Percentiles rank a stretch among this genome's conserved stretches.
phyloP scores from a whole-genome alignment of 1,139 yeast species.

The Pichiaceae sp. region DNA sequence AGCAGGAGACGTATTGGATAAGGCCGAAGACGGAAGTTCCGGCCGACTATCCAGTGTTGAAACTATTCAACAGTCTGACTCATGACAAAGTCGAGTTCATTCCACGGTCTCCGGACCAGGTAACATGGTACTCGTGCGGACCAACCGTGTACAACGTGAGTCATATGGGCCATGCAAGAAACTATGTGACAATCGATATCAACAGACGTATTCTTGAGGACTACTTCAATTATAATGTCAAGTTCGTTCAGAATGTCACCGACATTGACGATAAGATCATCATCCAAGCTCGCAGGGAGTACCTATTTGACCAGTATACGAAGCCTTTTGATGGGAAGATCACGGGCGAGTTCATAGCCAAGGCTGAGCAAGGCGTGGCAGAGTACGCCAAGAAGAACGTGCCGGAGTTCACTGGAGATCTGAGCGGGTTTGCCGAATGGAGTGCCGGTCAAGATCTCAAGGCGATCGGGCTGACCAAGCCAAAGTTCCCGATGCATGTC shows the following conservation, averaged over 20 bases:
- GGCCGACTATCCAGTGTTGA: conserved; percentile 21
- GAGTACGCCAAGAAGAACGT: conserved; percentile 52
- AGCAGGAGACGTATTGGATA: conserved; percentile 17
- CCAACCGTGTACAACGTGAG: conserved; percentile 97
- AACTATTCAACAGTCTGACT: conserved; percentile 75
- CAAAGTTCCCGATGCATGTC: conserved; percentile 81
- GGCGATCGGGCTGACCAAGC: conserved; percentile 45
- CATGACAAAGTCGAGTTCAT: conserved; percentile 69
- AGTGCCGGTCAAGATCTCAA: conserved; percentile 36
- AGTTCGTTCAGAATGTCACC: conserved; percentile 91
- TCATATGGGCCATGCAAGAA: conserved; percentile 99
- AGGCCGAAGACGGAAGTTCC: conserved; percentile 14
- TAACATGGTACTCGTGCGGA: conserved; percentile 97
- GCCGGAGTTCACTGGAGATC: conserved; percentile 30
- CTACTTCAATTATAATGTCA: conserved; percentile 82
- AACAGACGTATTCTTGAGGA: conserved; percentile 81
- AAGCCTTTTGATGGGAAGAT: conserved; percentile 26
- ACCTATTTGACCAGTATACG: conserved; percentile 57
- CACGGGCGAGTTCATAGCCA: conserved; percentile 29
- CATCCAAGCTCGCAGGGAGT: conserved; percentile 84
- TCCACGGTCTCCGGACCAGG: conserved; percentile 52
- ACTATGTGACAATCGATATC: conserved; percentile 90
- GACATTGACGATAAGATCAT: conserved; percentile 97
- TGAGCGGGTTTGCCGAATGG: conserved; percentile 46
- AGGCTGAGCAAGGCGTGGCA: conserved; percentile 36